phyloP scores from a whole-genome alignment of 257 asterid species.

The Przewalskia tangutica region DNA sequence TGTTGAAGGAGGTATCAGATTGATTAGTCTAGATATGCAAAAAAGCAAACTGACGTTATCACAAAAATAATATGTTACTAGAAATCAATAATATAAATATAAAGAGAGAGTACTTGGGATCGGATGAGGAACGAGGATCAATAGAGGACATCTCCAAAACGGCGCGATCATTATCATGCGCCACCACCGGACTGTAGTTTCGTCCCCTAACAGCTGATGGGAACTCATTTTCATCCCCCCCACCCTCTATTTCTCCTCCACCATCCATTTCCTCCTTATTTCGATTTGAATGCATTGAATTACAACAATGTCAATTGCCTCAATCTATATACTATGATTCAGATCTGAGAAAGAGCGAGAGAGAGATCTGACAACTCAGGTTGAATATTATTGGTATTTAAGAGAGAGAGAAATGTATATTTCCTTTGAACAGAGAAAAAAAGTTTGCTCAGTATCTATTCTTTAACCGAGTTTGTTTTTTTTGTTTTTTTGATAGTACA shows the following conservation, averaged over 20 bases:
- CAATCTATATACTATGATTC: background rate
- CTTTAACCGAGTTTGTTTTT: background rate
- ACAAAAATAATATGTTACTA: background rate
- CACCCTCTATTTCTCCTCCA: constrained; percentile 18
- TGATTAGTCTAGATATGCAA: background rate
- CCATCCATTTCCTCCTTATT: constrained; percentile 14
- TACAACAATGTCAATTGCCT: background rate
- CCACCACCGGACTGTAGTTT: constrained; percentile 23
- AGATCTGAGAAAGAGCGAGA: background rate
- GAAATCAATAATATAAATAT: background rate
- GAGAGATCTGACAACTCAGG: background rate
- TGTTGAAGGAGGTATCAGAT: background rate
- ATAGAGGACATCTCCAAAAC: constrained; percentile 29
- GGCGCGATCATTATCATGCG: constrained; percentile 33
- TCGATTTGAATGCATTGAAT: constrained; percentile 1
- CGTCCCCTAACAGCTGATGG: constrained; percentile 10
- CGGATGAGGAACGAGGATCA: constrained; percentile 24
- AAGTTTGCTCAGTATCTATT: background rate
- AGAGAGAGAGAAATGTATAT: background rate
- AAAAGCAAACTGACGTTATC: background rate
- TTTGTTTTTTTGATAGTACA: no score
- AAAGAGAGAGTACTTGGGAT: constrained; percentile 13
- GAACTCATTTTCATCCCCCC: constrained; percentile 10
- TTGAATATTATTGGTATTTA: background rate
- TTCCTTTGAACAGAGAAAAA: background rate